Base-by-base conservation (phyloP, 257 asterid genomes). In the Salvia miltiorrhiza region DNA sequence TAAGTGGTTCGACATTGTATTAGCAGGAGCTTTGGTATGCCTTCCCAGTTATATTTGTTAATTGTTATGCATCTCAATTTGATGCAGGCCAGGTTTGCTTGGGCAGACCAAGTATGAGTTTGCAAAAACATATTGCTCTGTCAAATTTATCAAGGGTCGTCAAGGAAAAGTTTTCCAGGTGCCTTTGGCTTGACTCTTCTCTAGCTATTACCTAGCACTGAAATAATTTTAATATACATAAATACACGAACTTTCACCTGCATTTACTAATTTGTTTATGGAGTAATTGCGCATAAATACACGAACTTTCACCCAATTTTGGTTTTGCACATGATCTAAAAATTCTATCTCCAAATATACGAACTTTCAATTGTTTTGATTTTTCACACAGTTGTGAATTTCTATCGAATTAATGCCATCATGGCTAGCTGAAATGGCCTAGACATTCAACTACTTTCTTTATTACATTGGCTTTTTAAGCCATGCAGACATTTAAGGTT, bases 31-130 rank as follows among this genome's bases (percentile, higher is more conserved):
- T 56, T 49, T 65, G 40, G 23, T 59, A 45, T 11, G 28, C 65
- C 28, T 66, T 67, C 73, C 24, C 30, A 59, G 41, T 68, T 70
- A 1, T 3, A 30, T 30, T 30, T 30, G 33, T 64, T 70, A 43
- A 68, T 73, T 60, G 55, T 71, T 71, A 68, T 76, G 56, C 61
- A 35, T 70, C 32, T 56, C 74, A 67, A 64, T 41, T 65, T 81
- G 59, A 45, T 73, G 74, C 82, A 93, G 99, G 99, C 96, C 96
- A 20, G 96, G 97, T 71, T 82, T 93, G 86, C 96, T 93, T 80
- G 99, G 99, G 69, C 72, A 77, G 73, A 88, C 88, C 74, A 93
- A 93, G 69, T 93, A 76, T 79, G 99, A 93, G 43, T 93, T 85
- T 72, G 97, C 97, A 67, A 83, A 75, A 67, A 88, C 90, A 54